Evolutionary conservation across 305 asterid species (phyloP), one percentile per base, ranked within the genome.

Genomic region (Plantago coronopus): DNA sequence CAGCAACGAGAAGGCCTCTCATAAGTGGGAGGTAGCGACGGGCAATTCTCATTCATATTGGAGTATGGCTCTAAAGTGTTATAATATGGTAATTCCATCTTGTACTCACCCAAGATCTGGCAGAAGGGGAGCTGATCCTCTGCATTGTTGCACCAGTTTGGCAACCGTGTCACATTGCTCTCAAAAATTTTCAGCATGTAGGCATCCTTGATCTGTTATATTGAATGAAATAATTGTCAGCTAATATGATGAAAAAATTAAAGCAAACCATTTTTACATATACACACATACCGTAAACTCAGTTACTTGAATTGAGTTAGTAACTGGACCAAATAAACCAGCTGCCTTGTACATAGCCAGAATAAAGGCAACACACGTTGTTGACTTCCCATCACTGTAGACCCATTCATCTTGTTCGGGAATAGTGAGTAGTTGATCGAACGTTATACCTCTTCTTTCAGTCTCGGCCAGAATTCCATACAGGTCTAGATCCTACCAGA

Each of bases 331-430:
- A 57, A 94, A 90, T 51, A 90, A 86, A 48, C 97, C 99, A 16
- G 95, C 95, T 66, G 83, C 96, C 79, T 89, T 94, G 54, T 94
- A 94, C 97, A 87, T 94, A 3, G 95, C 77, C 69, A 94, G 79
- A 59, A 94, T 87, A 79, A 94, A 94, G 64, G 99, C 96, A 16
- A 94, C 99, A 7, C 99, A 94, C 45, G 97, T 87, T 15, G 99
- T 87, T 2, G 99, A 94, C 77, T 94, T 84, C 46, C 99, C 99
- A 71, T 94, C 97, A 70, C 97, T 94, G 75, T 94, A 94, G 37
- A 89, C 75, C 99, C 97, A 94, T 59, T 94, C 99, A 67, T 94
- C 99, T 77, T 85, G 87, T 74, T 94, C 99, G 2, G 97, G 97
- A 59, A 94, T 80, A 43, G 97, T 85, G 50, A 94, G 88, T 59